Conservation (phyloP, 305 asterid species). For the Lippia alba region DNA sequence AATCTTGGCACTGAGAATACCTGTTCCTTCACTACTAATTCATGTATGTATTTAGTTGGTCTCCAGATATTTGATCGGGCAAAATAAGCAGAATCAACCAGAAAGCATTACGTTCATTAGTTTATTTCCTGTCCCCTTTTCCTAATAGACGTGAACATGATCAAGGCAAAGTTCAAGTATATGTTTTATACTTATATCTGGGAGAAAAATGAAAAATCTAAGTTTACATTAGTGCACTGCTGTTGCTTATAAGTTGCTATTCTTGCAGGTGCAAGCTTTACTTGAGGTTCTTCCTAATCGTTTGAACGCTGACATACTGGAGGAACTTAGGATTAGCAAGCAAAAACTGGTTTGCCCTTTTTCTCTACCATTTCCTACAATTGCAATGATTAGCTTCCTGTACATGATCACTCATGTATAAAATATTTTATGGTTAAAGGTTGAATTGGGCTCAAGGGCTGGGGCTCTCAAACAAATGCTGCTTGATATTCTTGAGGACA, state of each 20-base stretch:
- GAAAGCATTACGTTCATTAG: conserved; percentile 15
- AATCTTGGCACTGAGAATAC: too few species aligned
- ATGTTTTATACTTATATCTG: conserved; percentile 2
- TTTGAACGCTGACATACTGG: conserved; percentile 87
- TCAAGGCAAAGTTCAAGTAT: conserved; percentile 5
- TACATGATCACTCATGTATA: conserved; percentile 17
- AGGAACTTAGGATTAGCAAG: conserved; percentile 95
- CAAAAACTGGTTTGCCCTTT: conserved; percentile 73
- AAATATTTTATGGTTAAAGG: conserved; percentile 56
- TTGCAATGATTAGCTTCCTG: background rate
- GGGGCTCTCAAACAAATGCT: conserved; percentile 97
- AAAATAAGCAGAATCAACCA: conserved; percentile 16
- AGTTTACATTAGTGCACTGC: conserved; percentile 4
- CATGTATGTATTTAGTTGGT: conserved; percentile 14
- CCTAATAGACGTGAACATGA: too few species aligned
- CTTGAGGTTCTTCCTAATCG: conserved; percentile 97
- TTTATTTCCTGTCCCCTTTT: conserved; percentile 3
- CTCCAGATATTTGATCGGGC: conserved; percentile 17
- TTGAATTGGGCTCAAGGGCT: conserved; percentile 94
- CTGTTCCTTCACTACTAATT: conserved; percentile 13
- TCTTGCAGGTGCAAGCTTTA: conserved; percentile 83
- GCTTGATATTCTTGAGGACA: conserved; percentile 98
- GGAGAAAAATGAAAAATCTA: conserved; percentile 5
- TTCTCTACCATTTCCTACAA: conserved; percentile 9
- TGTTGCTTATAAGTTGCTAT: conserved; percentile 14